Evolutionary conservation across 441 rosid genomes (phyloP).

Genomic region (Raphanus hybrid): DNA sequence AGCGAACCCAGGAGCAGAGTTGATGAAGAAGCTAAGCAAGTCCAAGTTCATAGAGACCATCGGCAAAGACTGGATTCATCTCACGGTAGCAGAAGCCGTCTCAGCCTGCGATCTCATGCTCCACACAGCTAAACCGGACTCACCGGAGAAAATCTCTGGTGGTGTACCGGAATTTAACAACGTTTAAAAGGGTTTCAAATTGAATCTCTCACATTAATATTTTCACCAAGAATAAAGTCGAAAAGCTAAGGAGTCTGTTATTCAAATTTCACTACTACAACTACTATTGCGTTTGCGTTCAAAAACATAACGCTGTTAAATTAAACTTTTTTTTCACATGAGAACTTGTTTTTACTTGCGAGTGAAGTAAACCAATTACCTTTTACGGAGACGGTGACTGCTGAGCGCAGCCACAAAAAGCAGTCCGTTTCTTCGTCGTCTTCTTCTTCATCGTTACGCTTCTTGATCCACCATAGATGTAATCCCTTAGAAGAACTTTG

Average conservation of each 20-base stretch:
- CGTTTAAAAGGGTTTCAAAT: conserved; percentile 43
- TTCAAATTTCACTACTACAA: conserved; percentile 12
- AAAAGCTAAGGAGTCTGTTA: conserved; percentile 19
- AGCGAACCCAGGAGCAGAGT: conserved; percentile 32
- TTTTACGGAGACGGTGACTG: conserved; percentile 46
- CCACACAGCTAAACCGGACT: conserved; percentile 49
- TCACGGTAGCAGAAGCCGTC: conserved; percentile 89
- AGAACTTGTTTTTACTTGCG: conserved; percentile 1
- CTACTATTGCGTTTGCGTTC: conserved; percentile 17
- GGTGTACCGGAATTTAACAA: conserved; percentile 44
- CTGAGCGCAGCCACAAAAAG: conserved; percentile 70
- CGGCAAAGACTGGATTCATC: conserved; percentile 73
- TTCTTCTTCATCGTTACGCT: conserved; percentile 49
- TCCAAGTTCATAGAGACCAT: conserved; percentile 64
- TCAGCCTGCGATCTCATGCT: conserved; percentile 75
- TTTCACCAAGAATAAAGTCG: conserved; percentile 13
- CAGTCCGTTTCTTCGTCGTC: conserved; percentile 49
- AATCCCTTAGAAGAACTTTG: conserved; percentile 72
- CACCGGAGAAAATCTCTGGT: conserved; percentile 37
- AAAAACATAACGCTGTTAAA: conserved; percentile 24
- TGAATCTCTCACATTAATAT: conserved; percentile 6
- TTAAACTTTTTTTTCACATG: background rate
- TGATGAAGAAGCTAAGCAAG: conserved; percentile 85
- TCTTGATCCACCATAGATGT: conserved; percentile 66
- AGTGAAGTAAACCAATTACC: conserved; percentile 2